Evolutionary conservation across 2,329 filamentous ascomycete species (phyloP), one percentile per base, ranked within the genome.

Genomic region (Pseudopithomyces chartarum): DNA sequence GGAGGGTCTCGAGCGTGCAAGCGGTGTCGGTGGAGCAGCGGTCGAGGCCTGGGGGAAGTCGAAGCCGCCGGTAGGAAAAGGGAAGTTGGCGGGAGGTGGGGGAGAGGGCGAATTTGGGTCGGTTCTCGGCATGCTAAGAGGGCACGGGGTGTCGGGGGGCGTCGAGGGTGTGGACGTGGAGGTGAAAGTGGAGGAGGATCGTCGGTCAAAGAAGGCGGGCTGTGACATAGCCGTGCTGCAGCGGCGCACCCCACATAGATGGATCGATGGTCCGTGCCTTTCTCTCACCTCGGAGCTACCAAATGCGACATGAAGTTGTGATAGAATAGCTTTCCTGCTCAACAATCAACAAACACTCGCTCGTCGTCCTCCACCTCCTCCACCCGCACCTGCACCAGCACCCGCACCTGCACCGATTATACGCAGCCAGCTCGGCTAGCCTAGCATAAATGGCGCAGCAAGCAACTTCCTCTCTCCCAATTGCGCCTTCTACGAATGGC

Each of bases 11-110:
- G 58, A 57, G 20, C 57, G 26, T n/a, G 57, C 22, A 12, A 49
- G 52, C 8, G 55, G 26, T n/a, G n/a, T n/a, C 26, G 26, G 26
- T 5, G 26, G 64, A 45, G 65, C 58, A 6, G 72, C 70, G 6
- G 67, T 56, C n/a, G 70, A 73, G 40, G 79, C 79, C 43, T 78
- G 76, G 20, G 80, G 79, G 52, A 76, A 75, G 67, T 81, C 80
- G 66, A 80, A 80, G 63, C 69, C 71, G 58, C 76, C 77, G 34
- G 71, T 70, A 34, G 71, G 71, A 63, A 71, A 74, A 53, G 71
- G 57, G 52, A 70, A 71, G 47, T 55, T 56, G n/a, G 65, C 51
- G 29, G 68, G 62, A 39, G 71, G 65, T 26, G 71, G 66, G 22
- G 70, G 66, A 36, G 68, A 62, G 22, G 71, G 66, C 13, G 71